A percentile compares a stretch with the other conserved stretches of the same genome.
These are phyloP conservation scores for Helotiales sp. DNA, from an alignment of 2,329 filamentous ascomycete genomes.

Conservation along the genomic window DNA sequence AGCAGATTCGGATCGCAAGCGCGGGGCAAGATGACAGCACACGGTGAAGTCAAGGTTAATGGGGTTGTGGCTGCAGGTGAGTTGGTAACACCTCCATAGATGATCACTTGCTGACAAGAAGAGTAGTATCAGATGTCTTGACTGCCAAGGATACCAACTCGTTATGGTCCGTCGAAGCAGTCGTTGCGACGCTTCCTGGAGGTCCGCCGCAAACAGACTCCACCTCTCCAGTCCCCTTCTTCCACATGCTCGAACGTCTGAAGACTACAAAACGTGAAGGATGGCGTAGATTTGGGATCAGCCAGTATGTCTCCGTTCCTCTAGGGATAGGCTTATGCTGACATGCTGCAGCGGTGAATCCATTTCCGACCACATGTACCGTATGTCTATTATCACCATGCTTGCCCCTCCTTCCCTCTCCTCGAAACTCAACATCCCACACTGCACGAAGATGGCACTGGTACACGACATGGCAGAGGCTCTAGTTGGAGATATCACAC, in stretches of 20 bases:
- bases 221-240: conserved; percentile 83
- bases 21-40: conserved; percentile 6
- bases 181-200: conserved; percentile 66
- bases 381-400: conserved; percentile 97
- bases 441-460: conserved; percentile 94
- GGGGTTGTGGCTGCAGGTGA: neutral
- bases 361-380: conserved; percentile 99
- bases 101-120: neutral
- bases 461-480: conserved; percentile 98
- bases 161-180: conserved; percentile 63
- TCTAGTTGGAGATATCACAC: conserved; percentile 95
- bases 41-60: neutral
- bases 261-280: conserved; percentile 98
- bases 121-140: neutral
- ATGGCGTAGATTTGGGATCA: conserved; percentile 87
- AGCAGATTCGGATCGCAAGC: neutral
- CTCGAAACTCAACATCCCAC: conserved; percentile 73
- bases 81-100: neutral
- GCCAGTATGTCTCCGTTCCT: conserved; percentile 48
- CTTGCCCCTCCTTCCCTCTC: conserved; percentile 79
- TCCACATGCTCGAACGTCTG: conserved; percentile 89
- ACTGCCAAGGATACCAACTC: conserved; percentile 5
- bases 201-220: conserved; percentile 64
- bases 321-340: neutral
- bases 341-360: conserved; percentile 71